Conservation (phyloP, 352 stramenopile genomes). For the Globisporangium nunn region DNA sequence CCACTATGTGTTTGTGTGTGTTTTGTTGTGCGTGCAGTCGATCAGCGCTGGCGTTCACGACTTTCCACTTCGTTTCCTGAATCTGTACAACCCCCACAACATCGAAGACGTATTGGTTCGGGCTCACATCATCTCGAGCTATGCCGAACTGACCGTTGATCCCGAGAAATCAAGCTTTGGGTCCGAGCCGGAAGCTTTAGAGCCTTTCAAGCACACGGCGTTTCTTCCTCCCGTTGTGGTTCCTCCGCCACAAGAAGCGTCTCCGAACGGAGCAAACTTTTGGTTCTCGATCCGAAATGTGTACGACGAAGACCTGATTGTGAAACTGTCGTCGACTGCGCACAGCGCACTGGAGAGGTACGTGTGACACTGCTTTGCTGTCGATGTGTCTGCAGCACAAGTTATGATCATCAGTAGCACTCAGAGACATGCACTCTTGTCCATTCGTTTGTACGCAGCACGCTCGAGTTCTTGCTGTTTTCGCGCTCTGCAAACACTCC, state of each 20-base stretch:
- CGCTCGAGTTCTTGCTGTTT: slow-evolving; percentile 66
- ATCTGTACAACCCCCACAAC: slow-evolving; percentile 79
- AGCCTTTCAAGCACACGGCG: slow-evolving; percentile 34
- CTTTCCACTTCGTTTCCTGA: slow-evolving; percentile 61
- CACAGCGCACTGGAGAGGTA: slow-evolving; percentile 43
- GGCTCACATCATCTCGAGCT: slow-evolving; percentile 80
- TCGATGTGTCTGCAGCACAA: not conserved
- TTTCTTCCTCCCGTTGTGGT: slow-evolving; percentile 72
- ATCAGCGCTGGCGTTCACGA: slow-evolving; percentile 45
- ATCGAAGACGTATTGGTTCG: slow-evolving; percentile 51
- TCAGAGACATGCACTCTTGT: too few species aligned
- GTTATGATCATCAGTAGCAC: too few species aligned
- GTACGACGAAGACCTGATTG: slow-evolving; percentile 76
- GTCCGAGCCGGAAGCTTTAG: slow-evolving; percentile 8
- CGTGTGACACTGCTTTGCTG: not conserved
- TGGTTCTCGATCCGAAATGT: slow-evolving; percentile 85
- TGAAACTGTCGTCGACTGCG: slow-evolving; percentile 48
- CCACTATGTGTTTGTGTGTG: slow-evolving; percentile 3
- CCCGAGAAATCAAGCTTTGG: slow-evolving; percentile 57
- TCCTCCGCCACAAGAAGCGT: slow-evolving; percentile 43
- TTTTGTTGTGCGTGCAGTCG: slow-evolving; percentile 21
- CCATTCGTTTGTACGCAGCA: slow-evolving; percentile 18
- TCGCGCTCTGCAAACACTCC: slow-evolving; percentile 79
- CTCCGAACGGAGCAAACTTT: slow-evolving; percentile 57
- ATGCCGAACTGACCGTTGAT: slow-evolving; percentile 73